Percentiles rank a stretch among this genome's conserved stretches.
Conservation (phyloP, 2,329 filamentous ascomycete species). For the Cytospora piceae region DNA sequence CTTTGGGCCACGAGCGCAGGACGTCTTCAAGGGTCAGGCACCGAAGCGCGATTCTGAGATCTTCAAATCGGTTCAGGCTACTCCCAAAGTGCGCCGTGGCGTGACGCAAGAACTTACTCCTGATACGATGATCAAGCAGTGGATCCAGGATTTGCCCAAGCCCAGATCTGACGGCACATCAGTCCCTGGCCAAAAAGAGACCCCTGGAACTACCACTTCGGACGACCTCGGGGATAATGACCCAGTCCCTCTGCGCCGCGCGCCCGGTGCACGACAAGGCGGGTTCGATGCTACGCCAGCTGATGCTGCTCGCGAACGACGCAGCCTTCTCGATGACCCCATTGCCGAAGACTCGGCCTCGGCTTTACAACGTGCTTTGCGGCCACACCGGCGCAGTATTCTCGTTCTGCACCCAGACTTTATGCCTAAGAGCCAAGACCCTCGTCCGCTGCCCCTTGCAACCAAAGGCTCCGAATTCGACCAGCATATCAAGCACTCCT, state of each 20-base stretch:
- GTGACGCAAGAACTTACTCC: background rate
- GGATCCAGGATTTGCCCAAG: constrained; percentile 1
- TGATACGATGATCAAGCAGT: background rate
- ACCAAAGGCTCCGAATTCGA: background rate
- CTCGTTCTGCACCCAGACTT: constrained; percentile 4
- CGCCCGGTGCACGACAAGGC: background rate
- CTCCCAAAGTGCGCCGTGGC: background rate
- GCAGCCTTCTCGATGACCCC: constrained; percentile 10
- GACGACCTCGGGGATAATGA: background rate
- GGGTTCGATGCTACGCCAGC: background rate
- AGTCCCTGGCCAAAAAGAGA: background rate
- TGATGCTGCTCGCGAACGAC: constrained; percentile 4
- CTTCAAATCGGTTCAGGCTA: constrained; percentile 21
- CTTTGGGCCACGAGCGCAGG: constrained; percentile 33
- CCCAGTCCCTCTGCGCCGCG: background rate
- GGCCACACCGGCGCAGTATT: background rate
- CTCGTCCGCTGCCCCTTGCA: background rate
- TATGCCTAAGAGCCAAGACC: background rate
- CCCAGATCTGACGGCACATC: background rate
- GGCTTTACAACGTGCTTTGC: constrained; percentile 10
- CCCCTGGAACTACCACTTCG: background rate
- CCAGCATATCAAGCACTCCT: background rate
- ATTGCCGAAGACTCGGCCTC: constrained; percentile 3
- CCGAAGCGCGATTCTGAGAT: constrained; percentile 27
- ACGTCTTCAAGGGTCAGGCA: constrained; percentile 25